Evolutionary conservation across 78 protist species (phyloP).

Genomic region (Polysphondylium violaceum): DNA sequence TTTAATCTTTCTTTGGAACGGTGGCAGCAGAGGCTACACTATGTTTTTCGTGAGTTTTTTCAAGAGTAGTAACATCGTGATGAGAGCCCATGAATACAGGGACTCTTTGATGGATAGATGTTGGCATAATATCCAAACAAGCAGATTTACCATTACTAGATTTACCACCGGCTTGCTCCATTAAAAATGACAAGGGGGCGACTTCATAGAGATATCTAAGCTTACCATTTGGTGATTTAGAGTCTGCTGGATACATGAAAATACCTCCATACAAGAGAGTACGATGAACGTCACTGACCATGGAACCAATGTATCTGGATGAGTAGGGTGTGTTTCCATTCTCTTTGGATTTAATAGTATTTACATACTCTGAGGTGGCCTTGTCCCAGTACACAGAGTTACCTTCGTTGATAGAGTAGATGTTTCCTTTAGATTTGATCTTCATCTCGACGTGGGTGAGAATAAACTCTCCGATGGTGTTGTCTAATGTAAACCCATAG

Average conservation of each 20-base stretch:
- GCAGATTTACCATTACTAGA: slow-evolving; percentile 36
- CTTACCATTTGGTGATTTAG: slow-evolving; percentile 82
- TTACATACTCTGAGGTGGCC: slow-evolving; percentile 32
- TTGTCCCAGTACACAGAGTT: slow-evolving; percentile 87
- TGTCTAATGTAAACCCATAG: slow-evolving; percentile 82
- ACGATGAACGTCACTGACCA: slow-evolving; percentile 98
- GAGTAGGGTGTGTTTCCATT: slow-evolving; percentile 79
- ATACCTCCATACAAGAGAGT: slow-evolving; percentile 97
- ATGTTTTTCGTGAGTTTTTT: slow-evolving; percentile 20
- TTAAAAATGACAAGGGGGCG: slow-evolving; percentile 92
- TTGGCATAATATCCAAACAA: slow-evolving; percentile 68
- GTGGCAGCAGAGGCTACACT: too few species aligned
- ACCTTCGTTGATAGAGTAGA: slow-evolving; percentile 97
- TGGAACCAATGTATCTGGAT: slow-evolving; percentile 94
- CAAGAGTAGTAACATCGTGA: slow-evolving; percentile 35
- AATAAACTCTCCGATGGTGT: slow-evolving; percentile 90
- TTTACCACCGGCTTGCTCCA: slow-evolving; percentile 86
- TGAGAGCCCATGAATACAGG: slow-evolving; percentile 81
- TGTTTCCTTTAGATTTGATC: slow-evolving; percentile 49
- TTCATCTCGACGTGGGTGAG: slow-evolving; percentile 88
- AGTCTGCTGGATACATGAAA: slow-evolving; percentile 96
- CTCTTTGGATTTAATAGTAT: slow-evolving; percentile 38
- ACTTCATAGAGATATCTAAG: slow-evolving; percentile 81
- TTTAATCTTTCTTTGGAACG: too few species aligned
- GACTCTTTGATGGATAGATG: slow-evolving; percentile 66